phyloP scores from a whole-genome alignment of 306 rosid species.

The Cyamopsis tetragonoloba region DNA sequence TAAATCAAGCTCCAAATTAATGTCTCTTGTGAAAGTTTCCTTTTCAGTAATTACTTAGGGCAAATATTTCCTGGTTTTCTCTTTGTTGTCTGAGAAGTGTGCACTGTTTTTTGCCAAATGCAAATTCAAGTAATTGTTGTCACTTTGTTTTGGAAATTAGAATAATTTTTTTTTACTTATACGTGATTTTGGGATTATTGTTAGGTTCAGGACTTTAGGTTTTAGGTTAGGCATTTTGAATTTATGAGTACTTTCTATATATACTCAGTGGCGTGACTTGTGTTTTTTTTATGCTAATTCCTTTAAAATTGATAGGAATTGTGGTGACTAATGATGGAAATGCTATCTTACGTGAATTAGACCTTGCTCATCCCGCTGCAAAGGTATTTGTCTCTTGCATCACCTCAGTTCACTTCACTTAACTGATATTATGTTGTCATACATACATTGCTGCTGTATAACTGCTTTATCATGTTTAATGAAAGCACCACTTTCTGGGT shows the following conservation, averaged over 20 bases:
- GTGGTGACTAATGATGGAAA: constrained; percentile 99
- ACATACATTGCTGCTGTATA: not conserved
- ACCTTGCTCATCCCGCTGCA: constrained; percentile 97
- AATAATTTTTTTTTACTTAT: not conserved
- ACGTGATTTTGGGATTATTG: not conserved
- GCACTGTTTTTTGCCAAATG: not conserved
- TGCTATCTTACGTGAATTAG: constrained; percentile 91
- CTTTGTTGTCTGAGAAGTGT: not conserved
- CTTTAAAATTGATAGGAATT: constrained; percentile 53
- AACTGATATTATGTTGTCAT: not conserved
- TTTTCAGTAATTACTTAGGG: not conserved
- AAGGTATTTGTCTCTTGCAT: constrained; percentile 64
- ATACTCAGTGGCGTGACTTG: not conserved
- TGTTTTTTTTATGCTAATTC: not conserved
- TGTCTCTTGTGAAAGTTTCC: not conserved
- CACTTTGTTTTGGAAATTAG: not conserved
- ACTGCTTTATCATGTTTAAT: not conserved
- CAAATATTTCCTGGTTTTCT: not conserved
- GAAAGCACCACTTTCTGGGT: not conserved
- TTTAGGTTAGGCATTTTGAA: not conserved
- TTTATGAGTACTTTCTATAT: not conserved
- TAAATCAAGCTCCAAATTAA: not conserved
- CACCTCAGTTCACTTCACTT: not conserved
- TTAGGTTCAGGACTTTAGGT: constrained; percentile 17
- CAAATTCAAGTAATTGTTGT: not conserved